Evolutionary conservation across 257 asterid genomes (phyloP).

Genomic region (Marsdenia floribunda): DNA sequence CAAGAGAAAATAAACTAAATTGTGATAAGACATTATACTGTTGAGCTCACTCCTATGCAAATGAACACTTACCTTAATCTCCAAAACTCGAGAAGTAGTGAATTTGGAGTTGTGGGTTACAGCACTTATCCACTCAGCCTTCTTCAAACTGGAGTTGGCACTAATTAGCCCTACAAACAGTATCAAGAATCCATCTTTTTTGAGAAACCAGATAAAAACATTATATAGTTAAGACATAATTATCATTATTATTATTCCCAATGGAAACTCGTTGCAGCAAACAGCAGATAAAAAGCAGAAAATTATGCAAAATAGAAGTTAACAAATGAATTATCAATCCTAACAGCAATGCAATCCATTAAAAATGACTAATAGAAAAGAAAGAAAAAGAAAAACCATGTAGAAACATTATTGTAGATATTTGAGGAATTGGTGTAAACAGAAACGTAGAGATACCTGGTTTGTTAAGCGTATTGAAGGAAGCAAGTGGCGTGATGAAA

Average conservation of each 20-base stretch:
- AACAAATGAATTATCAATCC: background rate
- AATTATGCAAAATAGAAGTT: background rate
- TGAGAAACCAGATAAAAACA: background rate
- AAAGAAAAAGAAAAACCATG: background rate
- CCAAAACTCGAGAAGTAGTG: constrained; percentile 21
- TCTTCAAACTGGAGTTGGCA: constrained; percentile 15
- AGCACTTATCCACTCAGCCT: constrained; percentile 25
- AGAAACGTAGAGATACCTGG: constrained; percentile 9
- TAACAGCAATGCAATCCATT: background rate
- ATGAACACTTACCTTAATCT: constrained; percentile 24
- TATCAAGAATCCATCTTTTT: constrained; percentile 6
- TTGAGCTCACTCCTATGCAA: background rate
- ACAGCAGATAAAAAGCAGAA: background rate
- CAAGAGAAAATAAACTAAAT: background rate
- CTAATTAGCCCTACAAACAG: constrained; percentile 12
- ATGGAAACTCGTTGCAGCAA: background rate
- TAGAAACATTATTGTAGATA: background rate
- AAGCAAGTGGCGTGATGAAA: constrained; percentile 19
- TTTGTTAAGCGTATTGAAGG: constrained; percentile 18
- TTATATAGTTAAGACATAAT: background rate
- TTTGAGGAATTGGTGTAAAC: background rate
- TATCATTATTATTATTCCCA: too few species aligned
- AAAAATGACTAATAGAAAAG: background rate
- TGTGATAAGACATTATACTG: background rate
- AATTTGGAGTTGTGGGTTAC: constrained; percentile 20